Conservation (phyloP, 331 rosid species). For the Saraca asoca region DNA sequence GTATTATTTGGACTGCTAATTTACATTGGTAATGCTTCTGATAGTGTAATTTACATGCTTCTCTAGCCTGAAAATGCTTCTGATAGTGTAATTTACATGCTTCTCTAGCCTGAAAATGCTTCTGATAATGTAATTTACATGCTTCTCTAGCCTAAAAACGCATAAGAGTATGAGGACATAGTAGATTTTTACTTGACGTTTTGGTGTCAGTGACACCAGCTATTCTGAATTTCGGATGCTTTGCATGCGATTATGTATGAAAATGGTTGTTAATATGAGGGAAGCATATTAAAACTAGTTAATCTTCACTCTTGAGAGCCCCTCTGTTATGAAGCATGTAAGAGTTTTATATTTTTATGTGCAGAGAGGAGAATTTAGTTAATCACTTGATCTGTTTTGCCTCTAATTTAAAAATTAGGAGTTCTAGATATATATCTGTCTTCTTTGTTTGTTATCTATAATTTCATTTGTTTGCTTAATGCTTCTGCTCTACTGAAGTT, state of each 20-base stretch:
- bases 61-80: constrained; percentile 4
- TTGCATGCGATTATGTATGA: neutral
- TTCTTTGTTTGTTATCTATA: too few species aligned
- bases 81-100: too few species aligned
- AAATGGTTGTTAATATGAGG: neutral
- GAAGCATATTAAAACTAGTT: neutral
- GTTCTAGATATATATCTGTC: too few species aligned
- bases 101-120: constrained; percentile 2
- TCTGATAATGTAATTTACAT: constrained; percentile 21
- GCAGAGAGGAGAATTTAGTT: too few species aligned
- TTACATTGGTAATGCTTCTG: constrained; percentile 5
- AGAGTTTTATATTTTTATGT: neutral
- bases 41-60: constrained; percentile 19
- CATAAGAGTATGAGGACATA: neutral
- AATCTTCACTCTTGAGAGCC: neutral
- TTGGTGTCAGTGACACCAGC: neutral
- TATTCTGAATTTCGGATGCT: neutral
- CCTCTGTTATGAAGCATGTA: neutral
- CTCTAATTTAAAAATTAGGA: too few species aligned
- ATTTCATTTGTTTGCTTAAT: too few species aligned
- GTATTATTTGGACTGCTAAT: neutral
- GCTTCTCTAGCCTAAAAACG: constrained; percentile 4
- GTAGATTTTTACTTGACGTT: neutral
- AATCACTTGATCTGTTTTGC: too few species aligned
- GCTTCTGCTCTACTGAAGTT: too few species aligned